Percentiles rank a stretch among this genome's conserved stretches.
These are phyloP conservation scores for Candida buenavistaensis DNA, from an alignment of 1,139 yeast species.

Conservation along the genomic window DNA sequence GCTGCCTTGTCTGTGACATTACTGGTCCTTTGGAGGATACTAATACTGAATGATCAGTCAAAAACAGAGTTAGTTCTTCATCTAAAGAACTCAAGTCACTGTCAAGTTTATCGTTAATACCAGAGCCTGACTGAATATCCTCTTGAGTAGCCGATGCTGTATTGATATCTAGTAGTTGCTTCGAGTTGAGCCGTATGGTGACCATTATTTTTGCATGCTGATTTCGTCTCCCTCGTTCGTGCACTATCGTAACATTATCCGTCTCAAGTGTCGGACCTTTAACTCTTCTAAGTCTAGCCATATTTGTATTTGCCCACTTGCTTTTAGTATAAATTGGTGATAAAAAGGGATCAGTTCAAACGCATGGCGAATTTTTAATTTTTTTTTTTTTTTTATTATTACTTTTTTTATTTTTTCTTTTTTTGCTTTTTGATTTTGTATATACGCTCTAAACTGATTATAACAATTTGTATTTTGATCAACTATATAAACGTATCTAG, in stretches of 20 bases:
- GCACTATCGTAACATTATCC: background rate
- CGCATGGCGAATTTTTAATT: no score
- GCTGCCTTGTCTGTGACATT: no score
- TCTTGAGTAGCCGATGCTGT: background rate
- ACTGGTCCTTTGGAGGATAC: no score
- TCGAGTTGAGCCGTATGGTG: background rate
- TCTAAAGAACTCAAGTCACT: slow-evolving; percentile 16
- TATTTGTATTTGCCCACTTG: background rate
- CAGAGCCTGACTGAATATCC: background rate
- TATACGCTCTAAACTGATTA: no score
- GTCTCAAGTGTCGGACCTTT: background rate
- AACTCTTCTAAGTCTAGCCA: background rate
- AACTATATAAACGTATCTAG: no score
- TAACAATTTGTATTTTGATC: no score
- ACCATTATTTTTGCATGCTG: background rate
- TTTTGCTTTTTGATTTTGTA: no score
- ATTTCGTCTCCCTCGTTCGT: background rate
- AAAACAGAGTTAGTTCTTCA: slow-evolving; percentile 14
- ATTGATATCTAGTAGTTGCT: background rate
- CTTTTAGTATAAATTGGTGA: no score
- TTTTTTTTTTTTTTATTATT: no score
- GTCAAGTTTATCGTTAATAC: background rate
- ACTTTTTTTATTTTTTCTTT: no score
- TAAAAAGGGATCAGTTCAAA: no score
- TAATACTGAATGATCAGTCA: slow-evolving; percentile 4